These are phyloP conservation scores for Pholiota molesta DNA, from an alignment of 768 basidiomycete genomes.

Conservation along the genomic window DNA sequence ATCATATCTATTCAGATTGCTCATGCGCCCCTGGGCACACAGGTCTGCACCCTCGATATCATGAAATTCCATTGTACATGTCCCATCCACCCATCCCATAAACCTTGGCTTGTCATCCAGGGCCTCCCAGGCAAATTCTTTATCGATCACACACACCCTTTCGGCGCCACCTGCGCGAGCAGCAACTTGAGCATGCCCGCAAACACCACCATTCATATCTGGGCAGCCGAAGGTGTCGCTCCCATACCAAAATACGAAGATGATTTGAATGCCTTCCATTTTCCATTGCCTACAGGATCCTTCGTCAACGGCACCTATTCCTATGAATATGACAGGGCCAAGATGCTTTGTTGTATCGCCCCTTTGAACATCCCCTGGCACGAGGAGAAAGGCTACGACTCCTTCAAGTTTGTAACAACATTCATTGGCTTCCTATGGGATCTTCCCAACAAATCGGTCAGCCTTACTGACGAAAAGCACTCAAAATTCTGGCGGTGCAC, in stretches of 20 bases:
- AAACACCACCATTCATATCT: slow-evolving; percentile 32
- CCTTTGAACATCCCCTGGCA: slow-evolving; percentile 9
- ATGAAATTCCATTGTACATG: slow-evolving; percentile 37
- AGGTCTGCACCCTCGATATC: slow-evolving; percentile 35
- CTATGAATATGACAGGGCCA: not conserved
- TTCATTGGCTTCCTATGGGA: slow-evolving; percentile 44
- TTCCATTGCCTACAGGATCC: slow-evolving; percentile 18
- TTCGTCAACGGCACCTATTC: not conserved
- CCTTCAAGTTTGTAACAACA: slow-evolving; percentile 21
- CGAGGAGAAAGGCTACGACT: slow-evolving; percentile 3
- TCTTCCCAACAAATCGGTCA: slow-evolving; percentile 26
- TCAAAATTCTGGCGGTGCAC: slow-evolving; percentile 24
- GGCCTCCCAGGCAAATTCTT: too few species aligned
- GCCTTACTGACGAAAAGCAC: slow-evolving; percentile 31
- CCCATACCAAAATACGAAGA: slow-evolving; percentile 20
- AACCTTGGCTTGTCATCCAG: slow-evolving; percentile 34
- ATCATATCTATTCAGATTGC: slow-evolving; percentile 25
- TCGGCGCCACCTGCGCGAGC: too few species aligned
- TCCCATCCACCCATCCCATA: slow-evolving; percentile 33
- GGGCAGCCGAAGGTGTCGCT: slow-evolving; percentile 13
- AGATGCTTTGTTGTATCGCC: not conserved
- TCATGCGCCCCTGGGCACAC: slow-evolving; percentile 29
- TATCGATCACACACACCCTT: too few species aligned
- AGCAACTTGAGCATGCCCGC: slow-evolving; percentile 35
- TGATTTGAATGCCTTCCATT: slow-evolving; percentile 17